phyloP scores from a whole-genome alignment of 306 rosid species.

The Lathyrus oleraceus region DNA sequence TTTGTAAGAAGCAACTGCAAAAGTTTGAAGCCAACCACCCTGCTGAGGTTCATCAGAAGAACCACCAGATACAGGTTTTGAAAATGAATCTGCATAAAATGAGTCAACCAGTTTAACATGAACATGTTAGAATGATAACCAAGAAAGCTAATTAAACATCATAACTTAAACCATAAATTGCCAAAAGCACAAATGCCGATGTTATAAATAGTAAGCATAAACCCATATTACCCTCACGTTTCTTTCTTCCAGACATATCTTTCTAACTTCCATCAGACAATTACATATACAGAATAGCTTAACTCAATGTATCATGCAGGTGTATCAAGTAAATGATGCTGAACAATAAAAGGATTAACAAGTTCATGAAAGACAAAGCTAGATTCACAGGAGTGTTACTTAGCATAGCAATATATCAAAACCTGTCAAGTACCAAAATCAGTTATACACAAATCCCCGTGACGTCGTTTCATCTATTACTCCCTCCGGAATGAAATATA shows the following conservation, averaged over 20 bases:
- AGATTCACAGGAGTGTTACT: not conserved
- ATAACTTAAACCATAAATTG: constrained; percentile 18
- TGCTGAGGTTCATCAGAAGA: constrained; percentile 83
- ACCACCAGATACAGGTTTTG: constrained; percentile 82
- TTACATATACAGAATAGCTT: not conserved
- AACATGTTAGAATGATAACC: constrained; percentile 17
- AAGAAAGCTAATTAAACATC: not conserved
- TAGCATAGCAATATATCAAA: not conserved
- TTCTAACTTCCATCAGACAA: constrained; percentile 7
- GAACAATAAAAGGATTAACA: not conserved
- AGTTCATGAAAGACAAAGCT: constrained; percentile 3
- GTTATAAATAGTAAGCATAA: constrained; percentile 22
- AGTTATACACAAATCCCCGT: not conserved
- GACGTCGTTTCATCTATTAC: not conserved
- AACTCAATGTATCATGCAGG: not conserved
- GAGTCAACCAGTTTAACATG: constrained; percentile 28
- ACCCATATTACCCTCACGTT: not conserved
- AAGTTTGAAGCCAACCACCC: constrained; percentile 71
- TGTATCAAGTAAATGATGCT: not conserved
- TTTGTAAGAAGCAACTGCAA: constrained; percentile 73
- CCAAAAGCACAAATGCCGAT: not conserved
- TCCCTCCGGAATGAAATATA: too few relatives aligned
- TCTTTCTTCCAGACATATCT: constrained; percentile 25
- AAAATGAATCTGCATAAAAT: constrained; percentile 72
- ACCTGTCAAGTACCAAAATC: not conserved